These are phyloP conservation scores for Aspergillus glaucus DNA, from an alignment of 2,329 filamentous ascomycete species.

Conservation along the genomic window DNA sequence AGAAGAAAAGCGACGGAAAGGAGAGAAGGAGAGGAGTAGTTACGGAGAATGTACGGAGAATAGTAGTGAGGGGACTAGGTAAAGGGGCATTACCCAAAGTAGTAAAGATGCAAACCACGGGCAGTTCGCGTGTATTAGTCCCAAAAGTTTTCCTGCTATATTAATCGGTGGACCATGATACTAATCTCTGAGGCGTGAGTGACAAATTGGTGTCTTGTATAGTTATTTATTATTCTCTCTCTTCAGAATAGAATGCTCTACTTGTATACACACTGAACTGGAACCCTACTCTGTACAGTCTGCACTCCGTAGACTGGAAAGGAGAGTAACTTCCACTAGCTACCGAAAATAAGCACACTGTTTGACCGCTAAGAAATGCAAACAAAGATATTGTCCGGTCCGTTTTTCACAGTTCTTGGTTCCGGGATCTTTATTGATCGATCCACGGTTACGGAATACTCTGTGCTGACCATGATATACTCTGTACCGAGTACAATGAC, in stretches of 20 bases:
- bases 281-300: too few species aligned
- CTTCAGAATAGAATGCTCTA: too few species aligned
- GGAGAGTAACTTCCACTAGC: neutral
- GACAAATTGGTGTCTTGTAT: too few species aligned
- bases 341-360: neutral
- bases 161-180: too few species aligned
- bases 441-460: neutral
- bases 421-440: neutral
- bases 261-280: too few species aligned
- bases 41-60: neutral
- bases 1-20: conserved; percentile 9
- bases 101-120: too few species aligned
- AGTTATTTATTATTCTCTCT: too few species aligned
- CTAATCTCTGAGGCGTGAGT: too few species aligned
- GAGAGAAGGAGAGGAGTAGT: neutral
- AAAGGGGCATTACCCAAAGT: neutral
- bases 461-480: neutral
- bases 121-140: too few species aligned
- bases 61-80: neutral
- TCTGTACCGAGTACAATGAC: too few species aligned
- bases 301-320: neutral
- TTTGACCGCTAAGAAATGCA: neutral
- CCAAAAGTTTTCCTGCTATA: too few species aligned
- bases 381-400: neutral
- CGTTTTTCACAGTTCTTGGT: neutral